Evolutionary conservation across 345 rosid genomes (phyloP), one percentile per base, ranked within the genome.

Genomic region (Crucihimalaya himalaica): DNA sequence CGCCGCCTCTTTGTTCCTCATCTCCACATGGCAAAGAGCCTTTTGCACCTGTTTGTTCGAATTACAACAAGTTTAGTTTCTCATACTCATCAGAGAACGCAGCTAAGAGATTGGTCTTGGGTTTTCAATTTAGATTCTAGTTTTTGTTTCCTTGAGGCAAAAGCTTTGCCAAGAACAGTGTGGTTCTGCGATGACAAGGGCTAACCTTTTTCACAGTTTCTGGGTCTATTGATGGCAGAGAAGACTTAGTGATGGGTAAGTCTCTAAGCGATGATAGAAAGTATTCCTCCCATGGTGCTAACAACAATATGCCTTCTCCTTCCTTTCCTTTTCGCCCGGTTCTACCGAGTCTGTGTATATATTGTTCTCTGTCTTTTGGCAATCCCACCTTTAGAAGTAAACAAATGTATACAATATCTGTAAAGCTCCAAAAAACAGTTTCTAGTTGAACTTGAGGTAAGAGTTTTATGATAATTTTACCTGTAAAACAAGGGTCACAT

Each of bases 281-380:
- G 84, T 70, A 84, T 74, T 92, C 96, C 78, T 96, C 99, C 99
- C 98, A 90, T 16, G 94, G 97, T 19, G 98, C 91, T 47, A 95
- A 76, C 71, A 95, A 45, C 80, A 95, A 55, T 62, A 92, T 70
- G 55, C 99, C 99, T 83, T 87, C 81, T 71, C 99, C 99, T 87
- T 89, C 91, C 84, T 96, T 96, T 43, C 99, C 99, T 72, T 82
- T 92, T 7, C 97, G 84, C 34, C 99, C 98, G 0, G 99, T 96
- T 82, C 98, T 86, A 39, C 99, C 98, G 7, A 96, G 96, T 55
- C 99, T 80, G 71, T 92, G 99, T 80, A 96, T 90, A 73, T 92
- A 96, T 34, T 96, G 99, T 74, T 86, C 81, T 80, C 97, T 89
- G 76, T 89, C 96, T 60, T 91, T 67, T 21, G 99, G 99, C 79